Evolutionary conservation across 768 basidiomycete genomes (phyloP).

Genomic region (Phaeolepiota aurea): DNA sequence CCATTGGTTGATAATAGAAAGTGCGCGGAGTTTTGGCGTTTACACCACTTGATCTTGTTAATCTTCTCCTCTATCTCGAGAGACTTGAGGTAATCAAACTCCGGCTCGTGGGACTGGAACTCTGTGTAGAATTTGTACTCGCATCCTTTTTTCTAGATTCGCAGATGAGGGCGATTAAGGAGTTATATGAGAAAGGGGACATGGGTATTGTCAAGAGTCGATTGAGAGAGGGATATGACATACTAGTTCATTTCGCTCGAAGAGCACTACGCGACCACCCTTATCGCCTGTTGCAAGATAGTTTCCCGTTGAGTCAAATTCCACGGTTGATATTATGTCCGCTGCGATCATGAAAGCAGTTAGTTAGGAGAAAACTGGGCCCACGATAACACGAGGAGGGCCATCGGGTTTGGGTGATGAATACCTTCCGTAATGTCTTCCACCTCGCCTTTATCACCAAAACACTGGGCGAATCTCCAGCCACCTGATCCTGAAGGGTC

Average conservation of each 20-base stretch:
- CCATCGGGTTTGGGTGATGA: conserved; percentile 12
- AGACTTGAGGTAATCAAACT: conserved; percentile 99
- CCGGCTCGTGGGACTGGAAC: conserved; percentile 99
- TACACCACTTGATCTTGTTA: conserved; percentile 99
- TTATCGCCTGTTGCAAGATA: conserved; percentile 99
- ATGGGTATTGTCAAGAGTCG: background rate
- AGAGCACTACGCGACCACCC: conserved; percentile 96
- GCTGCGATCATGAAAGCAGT: conserved; percentile 42
- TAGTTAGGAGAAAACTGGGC: conserved; percentile 8
- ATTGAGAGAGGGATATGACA: conserved; percentile 12
- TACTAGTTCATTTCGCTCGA: conserved; percentile 97
- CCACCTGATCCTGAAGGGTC: conserved; percentile 80
- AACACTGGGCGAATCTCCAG: conserved; percentile 99
- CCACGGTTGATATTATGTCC: conserved; percentile 99
- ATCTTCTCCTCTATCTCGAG: conserved; percentile 99
- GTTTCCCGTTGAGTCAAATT: conserved; percentile 98
- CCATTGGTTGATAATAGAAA: conserved; percentile 97
- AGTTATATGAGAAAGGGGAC: background rate
- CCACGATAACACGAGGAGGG: background rate
- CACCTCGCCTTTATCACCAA: conserved; percentile 99
- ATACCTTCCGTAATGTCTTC: conserved; percentile 99
- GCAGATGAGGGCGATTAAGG: conserved; percentile 1
- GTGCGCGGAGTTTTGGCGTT: conserved; percentile 94
- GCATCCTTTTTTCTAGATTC: conserved; percentile 91
- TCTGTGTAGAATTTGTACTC: conserved; percentile 99